Evolutionary conservation across 2,329 filamentous ascomycete species (phyloP).

Genomic region (Talaromyces verruculosus): DNA sequence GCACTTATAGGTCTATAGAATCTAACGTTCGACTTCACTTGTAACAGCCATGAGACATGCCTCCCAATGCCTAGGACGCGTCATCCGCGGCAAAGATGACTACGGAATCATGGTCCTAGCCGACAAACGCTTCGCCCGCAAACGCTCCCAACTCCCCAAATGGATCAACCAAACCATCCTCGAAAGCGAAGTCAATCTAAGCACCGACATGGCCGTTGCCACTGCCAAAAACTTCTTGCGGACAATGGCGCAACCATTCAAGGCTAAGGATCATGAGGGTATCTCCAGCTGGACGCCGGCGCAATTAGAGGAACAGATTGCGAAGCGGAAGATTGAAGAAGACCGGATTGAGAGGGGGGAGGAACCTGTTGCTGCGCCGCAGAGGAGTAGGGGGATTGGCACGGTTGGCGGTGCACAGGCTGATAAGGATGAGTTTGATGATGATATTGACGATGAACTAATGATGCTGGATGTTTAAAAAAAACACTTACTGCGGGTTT

Average conservation of each 20-base stretch:
- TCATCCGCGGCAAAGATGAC: constrained; percentile 93
- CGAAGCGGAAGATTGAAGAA: constrained; percentile 69
- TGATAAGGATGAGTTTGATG: constrained; percentile 44
- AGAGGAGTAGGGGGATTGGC: background rate
- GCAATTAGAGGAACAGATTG: constrained; percentile 69
- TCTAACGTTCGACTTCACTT: background rate
- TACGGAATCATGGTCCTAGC: constrained; percentile 99
- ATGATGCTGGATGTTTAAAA: constrained; percentile 32
- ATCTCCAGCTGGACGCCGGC: constrained; percentile 87
- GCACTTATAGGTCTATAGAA: background rate
- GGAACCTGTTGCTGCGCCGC: background rate
- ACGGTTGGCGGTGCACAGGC: constrained; percentile 23
- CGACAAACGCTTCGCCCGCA: constrained; percentile 90
- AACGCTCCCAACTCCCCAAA: constrained; percentile 84
- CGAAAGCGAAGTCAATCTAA: constrained; percentile 84
- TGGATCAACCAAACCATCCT: constrained; percentile 91
- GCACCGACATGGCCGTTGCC: constrained; percentile 91
- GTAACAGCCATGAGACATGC: constrained; percentile 86
- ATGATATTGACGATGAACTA: constrained; percentile 46
- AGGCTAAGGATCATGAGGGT: constrained; percentile 78
- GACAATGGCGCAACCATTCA: constrained; percentile 89
- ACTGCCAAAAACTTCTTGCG: constrained; percentile 85
- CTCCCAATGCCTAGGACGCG: constrained; percentile 91
- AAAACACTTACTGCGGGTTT: background rate
- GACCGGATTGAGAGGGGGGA: constrained; percentile 63